Base-by-base conservation (phyloP, 1,284 basidiomycete genomes). In the Rhizopogon parksii region DNA sequence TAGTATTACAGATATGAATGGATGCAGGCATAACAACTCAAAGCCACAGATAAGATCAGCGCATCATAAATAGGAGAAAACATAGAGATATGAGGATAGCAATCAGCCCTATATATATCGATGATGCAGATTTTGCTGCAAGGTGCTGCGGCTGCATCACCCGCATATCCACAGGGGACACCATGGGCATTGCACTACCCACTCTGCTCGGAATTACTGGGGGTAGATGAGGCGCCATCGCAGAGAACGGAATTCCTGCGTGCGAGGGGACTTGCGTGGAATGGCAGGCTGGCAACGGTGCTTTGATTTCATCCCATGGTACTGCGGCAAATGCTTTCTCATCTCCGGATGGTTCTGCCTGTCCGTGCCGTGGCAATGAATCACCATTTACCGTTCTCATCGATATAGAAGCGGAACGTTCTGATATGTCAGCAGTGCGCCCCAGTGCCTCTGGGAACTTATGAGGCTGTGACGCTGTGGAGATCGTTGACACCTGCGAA, bases 371-470 rank as follows among this genome's bases (percentile, higher is more conserved):
- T 19, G 30, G 17, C 30, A 32, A 19, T 30, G 30, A 32, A 30
- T 32, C 42, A 43, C 17, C 30, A 9, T 32, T 43, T 14, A 19
- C 8, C 27, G 12, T 43, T 32, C 30, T 43, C 42, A 32, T 32
- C 27, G 12, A 32, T 12, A 19, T 6, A 30, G 42, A 17, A 43
- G 30, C 27, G 32, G 30, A 43, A 19, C 42, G 42, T 43, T 30
- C 32, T 43, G 42, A 32, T 43, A 32, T 30, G 42, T 43, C 42
- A 43, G 42, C 42, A 43, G 17, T 32, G 42, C 12, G 30, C 32
- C 42, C 30, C 30, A 14, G 12, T 19, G 30, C 42, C 19, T 32
- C 42, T 32, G 42, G 27, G 42, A 43, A 43, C 15, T 3, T 32
- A 21, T 34, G 42, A 21, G 30, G 42, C 42, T 9, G 30, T 43